Evolutionary conservation across 176 grass and related monocot species (phyloP), one percentile per base, ranked within the genome.

Genomic region (Triticum urartu): DNA sequence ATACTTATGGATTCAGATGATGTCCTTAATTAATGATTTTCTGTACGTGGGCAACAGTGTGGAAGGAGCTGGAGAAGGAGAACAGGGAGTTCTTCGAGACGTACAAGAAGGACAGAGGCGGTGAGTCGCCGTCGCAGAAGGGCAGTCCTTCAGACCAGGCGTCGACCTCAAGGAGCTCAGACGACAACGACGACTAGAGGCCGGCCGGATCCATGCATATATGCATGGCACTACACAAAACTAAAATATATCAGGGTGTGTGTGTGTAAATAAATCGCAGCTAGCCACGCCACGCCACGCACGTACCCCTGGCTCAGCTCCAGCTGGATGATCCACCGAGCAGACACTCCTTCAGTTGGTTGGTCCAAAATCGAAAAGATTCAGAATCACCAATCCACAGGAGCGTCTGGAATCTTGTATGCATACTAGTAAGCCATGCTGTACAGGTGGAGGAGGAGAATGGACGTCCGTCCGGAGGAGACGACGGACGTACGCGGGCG

Each of bases 51-150:
- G 18, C 6, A 30, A 30, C 28, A 95, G 94, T 95, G 40, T 95
- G 94, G 94, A 91, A 85, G 77, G 94, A 95, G 84, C 85, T 95
- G 45, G 94, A 93, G 88, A 95, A 95, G 81, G 94, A 95, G 87
- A 95, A 95, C 89, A 93, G 48, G 45, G 94, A 93, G 77, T 95
- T 95, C 91, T 95, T 95, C 85, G 86, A 91, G 26, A 75, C 69
- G 64, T 95, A 95, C 80, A 91, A 85, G 50, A 86, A 88, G 76
- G 80, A 84, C 42, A 72, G 74, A 42, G 83, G 77, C 47, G 59
- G 39, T 78, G 81, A 87, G 80, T 82, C 68, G 5, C 45, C 83
- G 22, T 33, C 76, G 62, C 64, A 63, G 36, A 89, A 74, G 25
- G 74, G 26, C 71, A 58, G 47, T 42, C 68, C 81, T 20, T 60